Evolutionary conservation across 2,329 filamentous ascomycete genomes (phyloP), one percentile per base, ranked within the genome.

Genomic region (Cordyceps cateniannulata): DNA sequence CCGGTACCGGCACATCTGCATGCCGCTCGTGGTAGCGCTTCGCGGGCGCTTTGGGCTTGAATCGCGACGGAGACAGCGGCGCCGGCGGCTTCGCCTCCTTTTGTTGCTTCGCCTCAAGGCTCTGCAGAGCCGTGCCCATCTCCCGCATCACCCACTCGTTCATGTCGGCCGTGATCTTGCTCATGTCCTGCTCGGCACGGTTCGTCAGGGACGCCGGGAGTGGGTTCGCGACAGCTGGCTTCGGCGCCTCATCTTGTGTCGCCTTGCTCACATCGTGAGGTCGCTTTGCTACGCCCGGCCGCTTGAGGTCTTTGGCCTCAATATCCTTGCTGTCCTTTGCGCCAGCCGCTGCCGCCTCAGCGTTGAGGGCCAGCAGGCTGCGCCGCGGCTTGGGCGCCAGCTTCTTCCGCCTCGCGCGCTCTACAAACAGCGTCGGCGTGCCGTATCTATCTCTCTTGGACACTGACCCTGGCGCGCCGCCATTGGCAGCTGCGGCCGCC

Each of bases 101-200:
- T 57, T 64, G 66, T 54, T 68, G 73, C 63, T 79, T 74, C 50
- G 76, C 71, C 49, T 83, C 76, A 65, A 79, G 76, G 22, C 71
- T 75, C 44, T 79, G 74, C 5, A 85, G 69, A 63, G 81, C 83
- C 22, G 78, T 76, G 1, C 78, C 79, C 38, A 87, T 85, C 63
- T 86, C 79, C 65, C 80, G 75, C 64, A 87, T 72, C 1, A 84
- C 82, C 74, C 82, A 87, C 35, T 76, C 73, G 66, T 85, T 79
- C 82, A 85, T 85, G 38, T 82, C 80, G 6, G 77, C 77, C 2
- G 80, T 73, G 40, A 85, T 75, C 63, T 77, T 75, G 45, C 80
- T 77, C 73, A 81, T 77, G 48, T 83, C 76, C 62, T 76, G 70
- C 61, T 76, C 72, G 7, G 20, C 56, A 2, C 69, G 71, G 24